Conservation (phyloP, 805 yeast genomes). For the Zygosaccharomyces bisporus region DNA sequence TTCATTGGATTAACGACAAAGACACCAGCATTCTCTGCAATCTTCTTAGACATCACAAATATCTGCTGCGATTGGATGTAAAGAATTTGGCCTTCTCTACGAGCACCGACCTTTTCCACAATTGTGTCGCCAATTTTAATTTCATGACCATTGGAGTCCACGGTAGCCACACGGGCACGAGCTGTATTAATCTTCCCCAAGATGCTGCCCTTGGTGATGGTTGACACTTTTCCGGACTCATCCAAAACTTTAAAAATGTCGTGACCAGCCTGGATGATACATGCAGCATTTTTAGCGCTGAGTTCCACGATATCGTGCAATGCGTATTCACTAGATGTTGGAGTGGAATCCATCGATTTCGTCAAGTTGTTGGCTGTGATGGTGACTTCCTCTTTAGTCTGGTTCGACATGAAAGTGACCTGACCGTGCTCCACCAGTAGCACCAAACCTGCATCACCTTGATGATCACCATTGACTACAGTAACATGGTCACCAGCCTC, state of each 20-base stretch:
- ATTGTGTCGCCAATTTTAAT: constrained; percentile 89
- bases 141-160: constrained; percentile 81
- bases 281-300: constrained; percentile 82
- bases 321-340: constrained; percentile 72
- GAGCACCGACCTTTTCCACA: constrained; percentile 77
- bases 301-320: constrained; percentile 86
- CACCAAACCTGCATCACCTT: constrained; percentile 93
- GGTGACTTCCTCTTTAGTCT: constrained; percentile 80
- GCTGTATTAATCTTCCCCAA: constrained; percentile 67
- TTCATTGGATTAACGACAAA: constrained; percentile 74
- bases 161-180: constrained; percentile 78
- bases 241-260: constrained; percentile 76
- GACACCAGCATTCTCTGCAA: constrained; percentile 84
- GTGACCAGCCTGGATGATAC: constrained; percentile 84
- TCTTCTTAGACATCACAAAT: constrained; percentile 75
- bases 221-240: constrained; percentile 72
- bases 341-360: constrained; percentile 86
- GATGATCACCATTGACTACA: constrained; percentile 84
- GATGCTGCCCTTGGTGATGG: constrained; percentile 76
- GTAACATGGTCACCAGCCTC: constrained; percentile 92
- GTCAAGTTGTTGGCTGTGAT: constrained; percentile 90
- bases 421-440: constrained; percentile 77
- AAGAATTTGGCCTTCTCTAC: constrained; percentile 81
- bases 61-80: constrained; percentile 79
- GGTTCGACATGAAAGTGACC: constrained; percentile 85